Evolutionary conservation across 306 rosid species (phyloP).

Genomic region (Pyrus bretschneideri): DNA sequence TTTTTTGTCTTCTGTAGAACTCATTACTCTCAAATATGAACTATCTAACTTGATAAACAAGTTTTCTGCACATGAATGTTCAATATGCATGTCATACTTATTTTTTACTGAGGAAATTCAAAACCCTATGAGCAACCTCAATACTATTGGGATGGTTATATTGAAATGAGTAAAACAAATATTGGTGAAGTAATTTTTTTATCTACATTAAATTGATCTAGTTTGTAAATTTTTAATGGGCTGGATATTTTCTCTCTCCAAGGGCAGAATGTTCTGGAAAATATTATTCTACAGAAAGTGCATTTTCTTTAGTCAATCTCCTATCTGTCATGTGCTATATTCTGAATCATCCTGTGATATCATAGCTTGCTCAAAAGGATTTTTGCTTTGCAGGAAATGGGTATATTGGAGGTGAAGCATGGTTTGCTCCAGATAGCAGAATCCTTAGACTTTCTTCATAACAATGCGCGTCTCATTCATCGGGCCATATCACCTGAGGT

Average conservation of each 20-base stretch:
- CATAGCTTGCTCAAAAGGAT: neutral
- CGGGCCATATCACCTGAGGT: slow-evolving; percentile 96
- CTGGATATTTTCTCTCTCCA: neutral
- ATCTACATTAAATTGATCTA: neutral
- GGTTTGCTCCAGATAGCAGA: slow-evolving; percentile 95
- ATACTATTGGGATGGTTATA: neutral
- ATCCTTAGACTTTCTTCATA: slow-evolving; percentile 87
- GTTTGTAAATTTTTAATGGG: neutral
- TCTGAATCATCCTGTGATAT: neutral
- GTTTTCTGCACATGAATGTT: neutral
- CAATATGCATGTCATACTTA: neutral
- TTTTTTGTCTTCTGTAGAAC: neutral
- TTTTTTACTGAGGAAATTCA: neutral
- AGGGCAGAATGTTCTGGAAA: neutral
- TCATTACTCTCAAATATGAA: neutral
- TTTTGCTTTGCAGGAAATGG: slow-evolving; percentile 61
- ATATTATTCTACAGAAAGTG: neutral
- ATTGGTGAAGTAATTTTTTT: neutral
- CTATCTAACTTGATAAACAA: neutral
- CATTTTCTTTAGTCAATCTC: neutral
- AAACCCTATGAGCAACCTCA: neutral
- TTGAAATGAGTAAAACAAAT: neutral
- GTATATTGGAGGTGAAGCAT: slow-evolving; percentile 90
- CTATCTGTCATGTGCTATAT: neutral
- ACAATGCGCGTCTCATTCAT: slow-evolving; percentile 84